Base-by-base conservation (phyloP, 108 stramenopile species). In the Cyclostephanos invisitatus region DNA sequence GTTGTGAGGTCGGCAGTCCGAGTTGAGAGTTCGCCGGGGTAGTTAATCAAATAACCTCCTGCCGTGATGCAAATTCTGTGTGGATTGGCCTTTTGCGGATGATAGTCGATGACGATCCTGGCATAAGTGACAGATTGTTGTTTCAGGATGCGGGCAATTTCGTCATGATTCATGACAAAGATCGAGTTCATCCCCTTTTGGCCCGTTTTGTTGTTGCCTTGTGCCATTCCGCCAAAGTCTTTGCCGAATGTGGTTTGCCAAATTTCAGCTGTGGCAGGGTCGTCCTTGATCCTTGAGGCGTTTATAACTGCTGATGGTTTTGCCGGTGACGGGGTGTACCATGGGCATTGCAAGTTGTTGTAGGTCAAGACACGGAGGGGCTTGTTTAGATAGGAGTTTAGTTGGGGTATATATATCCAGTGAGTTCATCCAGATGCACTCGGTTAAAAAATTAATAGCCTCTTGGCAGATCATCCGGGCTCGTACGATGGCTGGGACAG, bases 41-140 rank as follows among this genome's bases (percentile, higher is more conserved):
- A 81, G 2, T 74, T 36, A 40, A 82, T 56, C 5, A 21, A 59
- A 46, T 85, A 25, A 51, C 85, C 78, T 0, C 82, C 85, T 5
- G 75, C 78, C 1, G 81, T 85, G 28, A 77, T 21, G 27, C 55
- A 29, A 17, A 35, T 57, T 14, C 36, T 37, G 48, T 49, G 15
- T 5, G 48, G 48, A 49, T 49, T 49, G 32, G 48, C 48, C 18
- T 49, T 49, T 49, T 49, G 48, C 5, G 48, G 48, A 18, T 18
- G 48, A 18, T 18, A 49, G 48, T 49, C 5, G 15, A 49, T 18
- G n/a, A 49, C 48, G 15, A 49, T 49, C 32, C 67, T 22, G 21
- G 66, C 70, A 55, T 82, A 82, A 25, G 85, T 70, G 28, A 77
- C 56, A 11, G 24, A 46, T 17, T 53, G 53, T 49, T 74, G 49